Evolutionary conservation across 345 rosid genomes (phyloP), one percentile per base, ranked within the genome.

Genomic region (Salix purpurea): DNA sequence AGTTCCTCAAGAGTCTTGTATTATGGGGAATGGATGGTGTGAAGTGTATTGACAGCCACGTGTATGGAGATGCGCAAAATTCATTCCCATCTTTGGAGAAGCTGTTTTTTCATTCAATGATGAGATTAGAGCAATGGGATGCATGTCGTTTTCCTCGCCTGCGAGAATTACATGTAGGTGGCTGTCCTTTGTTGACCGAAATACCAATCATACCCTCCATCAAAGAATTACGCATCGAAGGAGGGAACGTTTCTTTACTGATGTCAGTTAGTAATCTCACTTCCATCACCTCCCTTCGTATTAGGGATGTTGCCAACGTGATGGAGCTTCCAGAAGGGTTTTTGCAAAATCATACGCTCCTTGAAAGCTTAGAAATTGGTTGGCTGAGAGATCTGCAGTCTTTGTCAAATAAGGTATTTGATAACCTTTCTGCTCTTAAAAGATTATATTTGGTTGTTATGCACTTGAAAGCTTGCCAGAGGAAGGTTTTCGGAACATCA

Each of bases 401-500:
- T 18, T 40, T 76, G 26, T 66, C 83, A 42, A 19, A 61, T 11
- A 44, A 72, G 19, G 19, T 73, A 13, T 50, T 50, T 4, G 64
- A 73, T 28, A 75, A 73, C 30, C 77, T 69, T 11, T 4, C 69
- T 19, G 11, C 74, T 24, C 73, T 79, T 1, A 73, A 21, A n/a
- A 0, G 0, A 1, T 69, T 79, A 64, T 79, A 13, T 0, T 0
- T 0, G 0, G 0, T 1, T 73, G 72, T 21, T 0, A 44, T 40
- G 64, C 40, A 58, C 21, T 79, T 2, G 70, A 42, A 42, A 36
- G 37, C 66, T 60, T 79, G 74, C 70, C 77, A 5, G n/a, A 50
- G 11, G 74, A 74, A 18, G 56, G 56, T 74, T 42, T 74, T 10
- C 24, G 6, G 44, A 67, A 67, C 23, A 46, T 67, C 8, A 40